These are phyloP conservation scores for Casaregolazyma lundiana DNA, from an alignment of 1,139 yeast genomes.

Conservation along the genomic window DNA sequence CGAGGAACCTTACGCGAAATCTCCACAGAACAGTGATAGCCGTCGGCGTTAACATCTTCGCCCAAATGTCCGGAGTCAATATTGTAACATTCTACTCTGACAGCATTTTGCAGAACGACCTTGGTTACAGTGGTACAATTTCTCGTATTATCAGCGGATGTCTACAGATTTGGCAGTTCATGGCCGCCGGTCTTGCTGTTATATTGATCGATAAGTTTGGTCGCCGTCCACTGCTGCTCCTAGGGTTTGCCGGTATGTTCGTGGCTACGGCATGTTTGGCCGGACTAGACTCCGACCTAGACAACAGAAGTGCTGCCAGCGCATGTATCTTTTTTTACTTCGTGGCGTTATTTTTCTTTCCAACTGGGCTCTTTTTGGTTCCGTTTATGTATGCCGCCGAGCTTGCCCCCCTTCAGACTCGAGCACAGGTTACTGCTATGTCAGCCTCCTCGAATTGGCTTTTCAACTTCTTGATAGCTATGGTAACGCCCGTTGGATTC, in stretches of 20 bases:
- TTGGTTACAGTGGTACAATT: constrained; percentile 38
- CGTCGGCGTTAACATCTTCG: constrained; percentile 51
- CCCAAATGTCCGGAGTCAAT: constrained; percentile 68
- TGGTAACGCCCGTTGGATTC: constrained; percentile 45
- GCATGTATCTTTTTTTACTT: constrained; percentile 54
- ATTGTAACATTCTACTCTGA: constrained; percentile 44
- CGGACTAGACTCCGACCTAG: constrained; percentile 17
- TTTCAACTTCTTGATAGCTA: constrained; percentile 60
- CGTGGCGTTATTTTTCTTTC: constrained; percentile 51
- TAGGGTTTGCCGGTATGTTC: constrained; percentile 33
- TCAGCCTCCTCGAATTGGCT: constrained; percentile 74
- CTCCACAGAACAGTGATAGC: constrained; percentile 48
- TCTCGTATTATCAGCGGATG: constrained; percentile 42
- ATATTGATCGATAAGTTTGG: constrained; percentile 51
- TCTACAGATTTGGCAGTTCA: constrained; percentile 44
- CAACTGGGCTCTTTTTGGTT: constrained; percentile 53
- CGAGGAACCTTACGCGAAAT: constrained; percentile 27
- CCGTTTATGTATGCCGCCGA: constrained; percentile 36
- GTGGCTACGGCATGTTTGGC: constrained; percentile 25
- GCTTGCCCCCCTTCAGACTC: constrained; percentile 62
- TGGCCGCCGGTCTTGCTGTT: constrained; percentile 44
- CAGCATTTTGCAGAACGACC: constrained; percentile 41
- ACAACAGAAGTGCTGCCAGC: constrained; percentile 35
- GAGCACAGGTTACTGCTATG: constrained; percentile 72
- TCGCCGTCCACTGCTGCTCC: constrained; percentile 52